Evolutionary conservation across 768 basidiomycete species (phyloP), one percentile per base, ranked within the genome.

Genomic region (Calocybe cyanea): DNA sequence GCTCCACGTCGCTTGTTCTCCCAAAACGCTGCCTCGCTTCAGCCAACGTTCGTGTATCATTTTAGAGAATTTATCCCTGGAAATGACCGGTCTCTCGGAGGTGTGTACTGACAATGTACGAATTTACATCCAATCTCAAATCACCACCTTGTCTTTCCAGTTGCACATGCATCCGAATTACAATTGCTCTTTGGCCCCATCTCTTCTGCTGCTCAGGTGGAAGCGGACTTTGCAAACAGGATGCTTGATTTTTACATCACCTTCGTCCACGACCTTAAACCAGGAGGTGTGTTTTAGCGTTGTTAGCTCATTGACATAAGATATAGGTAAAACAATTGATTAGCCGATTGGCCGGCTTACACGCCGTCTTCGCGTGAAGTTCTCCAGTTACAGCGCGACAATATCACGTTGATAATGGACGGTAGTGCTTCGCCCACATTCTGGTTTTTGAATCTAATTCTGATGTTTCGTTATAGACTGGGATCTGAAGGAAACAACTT

Each of bases 41-140:
- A 78, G 51, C 70, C 72, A 0, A 69, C 75, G 53, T 83, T 72
- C 58, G 75, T 38, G 14, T 82, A 83, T 43, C 69, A 71, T 50
- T 81, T 82, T 53, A 64, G 60, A 14, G 78, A 82, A 57, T 76
- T 79, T 28, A 73, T 83, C 41, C 79, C 78, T 0, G 81, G 79
- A 9, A 70, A 77, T 42, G 58, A 73, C 41, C 65, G 68, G 3
- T 54, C 61, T 2, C 45, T 72, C 1, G 80, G 81, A 54, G 78
- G 81, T 77, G 20, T 38, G 57, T n/a, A n/a, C n/a, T n/a, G n/a
- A n/a, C n/a, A n/a, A 7, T 4, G 28, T n/a, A 9, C 19, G 15
- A 7, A 2, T n/a, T 21, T 2, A 19, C 9, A n/a, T 11, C 3
- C 28, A 7, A 10, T n/a, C 24, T n/a, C 7, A 7, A 10, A 34